A percentile compares a stretch with the other conserved stretches of the same genome.
Conservation (phyloP, 352 stramenopile genomes). For the Phytopythium boreale region DNA sequence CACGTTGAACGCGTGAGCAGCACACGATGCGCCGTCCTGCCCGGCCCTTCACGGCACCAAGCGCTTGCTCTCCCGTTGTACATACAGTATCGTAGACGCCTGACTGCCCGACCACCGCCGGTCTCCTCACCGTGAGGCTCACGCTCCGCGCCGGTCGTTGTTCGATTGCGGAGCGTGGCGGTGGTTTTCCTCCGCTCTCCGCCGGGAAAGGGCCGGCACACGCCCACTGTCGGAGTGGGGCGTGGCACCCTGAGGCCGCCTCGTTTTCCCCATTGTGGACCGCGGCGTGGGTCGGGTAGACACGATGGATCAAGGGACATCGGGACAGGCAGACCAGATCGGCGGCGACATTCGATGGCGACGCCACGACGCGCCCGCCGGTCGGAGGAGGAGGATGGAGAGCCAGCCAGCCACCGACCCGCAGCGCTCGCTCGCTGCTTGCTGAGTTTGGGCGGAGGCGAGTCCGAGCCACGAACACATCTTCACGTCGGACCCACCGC, state of each 20-base stretch:
- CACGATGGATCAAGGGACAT: no score
- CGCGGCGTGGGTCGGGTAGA: no score
- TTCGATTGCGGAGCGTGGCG: not conserved
- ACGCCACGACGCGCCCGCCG: not conserved
- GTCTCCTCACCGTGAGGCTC: no score
- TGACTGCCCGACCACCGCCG: no score
- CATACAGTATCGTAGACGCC: no score
- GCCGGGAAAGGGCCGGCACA: not conserved
- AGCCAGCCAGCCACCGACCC: not conserved
- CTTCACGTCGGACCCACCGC: not conserved
- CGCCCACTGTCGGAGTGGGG: not conserved
- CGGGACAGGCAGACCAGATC: not conserved
- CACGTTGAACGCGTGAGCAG: not conserved
- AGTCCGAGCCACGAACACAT: not conserved
- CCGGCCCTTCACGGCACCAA: no score
- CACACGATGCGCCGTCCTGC: no score
- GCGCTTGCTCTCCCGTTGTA: not conserved
- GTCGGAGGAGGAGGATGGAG: not conserved
- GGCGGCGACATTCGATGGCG: not conserved
- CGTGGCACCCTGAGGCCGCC: not conserved
- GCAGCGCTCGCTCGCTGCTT: not conserved
- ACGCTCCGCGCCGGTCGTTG: not conserved
- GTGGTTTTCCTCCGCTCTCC: no score
- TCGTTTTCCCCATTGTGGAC: not conserved
- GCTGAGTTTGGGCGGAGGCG: not conserved